Base-by-base conservation (phyloP, 2,329 filamentous ascomycete species). In the Raffaelea arxii region DNA sequence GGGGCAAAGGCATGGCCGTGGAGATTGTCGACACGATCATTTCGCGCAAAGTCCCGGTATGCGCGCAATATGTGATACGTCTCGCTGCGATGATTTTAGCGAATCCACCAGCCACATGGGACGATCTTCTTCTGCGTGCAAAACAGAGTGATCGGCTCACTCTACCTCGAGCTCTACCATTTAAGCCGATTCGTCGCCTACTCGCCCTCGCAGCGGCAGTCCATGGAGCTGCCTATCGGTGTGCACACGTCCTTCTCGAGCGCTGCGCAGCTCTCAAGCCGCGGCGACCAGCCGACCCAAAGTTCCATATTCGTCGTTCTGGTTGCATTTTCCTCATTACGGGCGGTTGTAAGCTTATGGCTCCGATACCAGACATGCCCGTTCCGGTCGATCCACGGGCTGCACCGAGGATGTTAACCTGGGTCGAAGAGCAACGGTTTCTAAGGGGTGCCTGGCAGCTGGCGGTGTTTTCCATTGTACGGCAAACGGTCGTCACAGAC, bases 11-110 rank as follows among this genome's bases (percentile, higher is more conserved):
- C 36, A 12, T 45, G 4, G 24, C 43, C 4, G 36, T 32, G 23
- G 24, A 40, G 25, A 45, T 45, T 23, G 18, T 24, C 18, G 37
- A 45, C 14, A 25, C 36, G 2, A 37, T 45, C 25, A 39, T 45
- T 19, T 5, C 6, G 10, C 11, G 12, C 4, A 25, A 19, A 18
- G 25, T 32, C 3, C 9, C 25, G 2, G 16, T 3, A 9, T 3
- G 6, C 2, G 10, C 25, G 11, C 24, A 14, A 21, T 14, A n/a
- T 11, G n/a, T 32, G 9, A 10, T 35, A 5, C 43, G 36, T 4
- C 43, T 45, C 2, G 16, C 25, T 1, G n/a, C 10, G 11, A 25
- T 40, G 2, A 12, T 12, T 4, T 16, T 45, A 4, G 18, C 18
- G 6, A 12, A 35, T 6, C 32, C 25, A 4, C 43, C 25, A 6